Conservation (phyloP, 768 basidiomycete genomes). For the Omphalotus guepiniiformis region DNA sequence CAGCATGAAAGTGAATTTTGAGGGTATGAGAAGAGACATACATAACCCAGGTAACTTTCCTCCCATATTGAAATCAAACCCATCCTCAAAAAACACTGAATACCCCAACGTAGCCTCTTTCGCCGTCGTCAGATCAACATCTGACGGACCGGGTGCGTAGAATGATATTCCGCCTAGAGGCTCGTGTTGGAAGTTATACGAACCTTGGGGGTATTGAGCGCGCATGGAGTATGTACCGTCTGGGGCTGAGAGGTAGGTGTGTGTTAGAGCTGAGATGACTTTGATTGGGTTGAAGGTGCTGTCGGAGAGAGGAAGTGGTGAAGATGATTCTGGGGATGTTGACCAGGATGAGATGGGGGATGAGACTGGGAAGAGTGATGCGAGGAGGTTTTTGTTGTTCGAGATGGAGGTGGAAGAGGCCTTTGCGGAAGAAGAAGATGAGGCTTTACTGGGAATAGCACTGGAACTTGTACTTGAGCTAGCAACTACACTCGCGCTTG, state of each 20-base stretch:
- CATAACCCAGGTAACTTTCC: slow-evolving; percentile 74
- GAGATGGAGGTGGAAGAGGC: too few species aligned
- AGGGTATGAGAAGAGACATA: slow-evolving; percentile 28
- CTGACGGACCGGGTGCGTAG: slow-evolving; percentile 56
- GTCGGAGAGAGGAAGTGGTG: slow-evolving; percentile 38
- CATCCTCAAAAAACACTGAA: slow-evolving; percentile 57
- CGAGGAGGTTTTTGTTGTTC: too few species aligned
- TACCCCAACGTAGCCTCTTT: slow-evolving; percentile 63
- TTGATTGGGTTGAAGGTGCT: slow-evolving; percentile 38
- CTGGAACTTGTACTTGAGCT: too few species aligned
- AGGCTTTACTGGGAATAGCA: too few species aligned
- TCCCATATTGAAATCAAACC: slow-evolving; percentile 59
- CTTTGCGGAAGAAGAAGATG: too few species aligned
- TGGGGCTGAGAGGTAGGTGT: slow-evolving; percentile 36
- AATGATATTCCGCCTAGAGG: slow-evolving; percentile 66
- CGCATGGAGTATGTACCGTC: slow-evolving; percentile 48
- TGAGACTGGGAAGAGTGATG: slow-evolving; percentile 39
- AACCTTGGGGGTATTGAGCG: slow-evolving; percentile 52
- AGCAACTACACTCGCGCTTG: too few species aligned
- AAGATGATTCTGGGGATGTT: slow-evolving; percentile 32
- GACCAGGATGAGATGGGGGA: slow-evolving; percentile 39
- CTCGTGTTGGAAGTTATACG: slow-evolving; percentile 42
- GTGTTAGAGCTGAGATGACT: slow-evolving; percentile 30
- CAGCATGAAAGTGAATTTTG: background rate
- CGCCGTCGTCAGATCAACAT: slow-evolving; percentile 52